Base-by-base conservation (phyloP, 73 alveolate species). In the Stentor coeruleus region DNA sequence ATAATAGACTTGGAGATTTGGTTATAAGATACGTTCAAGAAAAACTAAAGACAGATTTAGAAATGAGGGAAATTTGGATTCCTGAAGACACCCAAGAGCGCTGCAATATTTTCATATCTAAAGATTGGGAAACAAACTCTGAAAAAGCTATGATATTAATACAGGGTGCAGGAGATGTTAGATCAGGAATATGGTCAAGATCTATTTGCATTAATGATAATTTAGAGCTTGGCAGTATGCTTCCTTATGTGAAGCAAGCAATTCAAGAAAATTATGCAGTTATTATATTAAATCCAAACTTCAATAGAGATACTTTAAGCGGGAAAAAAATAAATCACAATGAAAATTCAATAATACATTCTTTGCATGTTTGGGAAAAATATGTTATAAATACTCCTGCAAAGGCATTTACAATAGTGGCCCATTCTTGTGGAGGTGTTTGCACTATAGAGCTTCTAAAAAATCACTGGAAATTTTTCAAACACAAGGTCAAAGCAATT, bases 121-220 rank as follows among this genome's bases (percentile, higher is more conserved):
- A 66, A 66, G 81, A 66, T 57, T 66, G 38, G 20, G n/a, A 15
- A 15, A 15, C 81, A 66, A 66, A 66, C 2, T 30, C 30, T 30
- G 30, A 66, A 1, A 66, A 28, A 33, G 38, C 3, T 36, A 30
- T 66, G 35, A 66, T 66, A 30, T 2, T 66, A 36, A 66, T 66
- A 20, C 59, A 28, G 0, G 81, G 81, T 1, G 2, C 81, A 30
- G 81, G 81, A 1, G 81, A 26, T 0, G 81, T 66, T 36, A 0
- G 49, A 66, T 36, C 81, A 30, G 81, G 81, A 30, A 20, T 30
- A 36, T 66, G 81, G 81, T 20, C 81, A 33, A 28, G 81, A 28
- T 66, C 81, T 30, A 57, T 66, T 15, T 66, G 81, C 49, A 66
- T 66, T 57, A 66, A 66, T 2, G 49, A 66, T 30, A 30, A 36